These are phyloP conservation scores for Cyberlindnera maclurae DNA, from an alignment of 805 yeast species.

Conservation along the genomic window DNA sequence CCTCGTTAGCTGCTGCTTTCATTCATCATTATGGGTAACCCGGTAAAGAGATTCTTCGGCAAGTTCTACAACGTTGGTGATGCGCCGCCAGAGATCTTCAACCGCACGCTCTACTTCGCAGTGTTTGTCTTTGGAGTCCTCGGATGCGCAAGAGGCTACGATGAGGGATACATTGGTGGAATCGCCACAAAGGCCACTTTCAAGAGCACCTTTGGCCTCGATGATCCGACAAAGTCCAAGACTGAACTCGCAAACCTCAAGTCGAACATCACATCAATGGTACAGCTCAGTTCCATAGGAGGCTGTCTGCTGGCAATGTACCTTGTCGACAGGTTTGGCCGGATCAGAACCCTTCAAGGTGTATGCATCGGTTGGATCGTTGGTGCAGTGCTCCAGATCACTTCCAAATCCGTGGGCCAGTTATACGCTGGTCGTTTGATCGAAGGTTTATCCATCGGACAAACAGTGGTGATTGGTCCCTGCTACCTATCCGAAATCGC, in stretches of 20 bases:
- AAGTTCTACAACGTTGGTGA: slow-evolving; percentile 17
- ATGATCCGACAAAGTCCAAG: slow-evolving; percentile 30
- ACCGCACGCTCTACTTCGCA: slow-evolving; percentile 37
- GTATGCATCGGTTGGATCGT: slow-evolving; percentile 38
- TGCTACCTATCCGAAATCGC: slow-evolving; percentile 47
- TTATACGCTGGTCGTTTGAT: slow-evolving; percentile 48
- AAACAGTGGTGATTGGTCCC: slow-evolving; percentile 50
- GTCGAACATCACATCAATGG: slow-evolving; percentile 53
- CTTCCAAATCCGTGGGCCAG: slow-evolving; percentile 40
- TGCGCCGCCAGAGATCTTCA: slow-evolving; percentile 39
- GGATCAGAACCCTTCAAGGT: slow-evolving; percentile 40
- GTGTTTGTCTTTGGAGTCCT: slow-evolving; percentile 45
- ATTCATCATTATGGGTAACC: too few relatives aligned
- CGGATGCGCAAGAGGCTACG: slow-evolving; percentile 52
- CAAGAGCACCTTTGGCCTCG: slow-evolving; percentile 35
- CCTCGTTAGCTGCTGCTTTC: too few relatives aligned
- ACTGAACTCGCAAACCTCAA: slow-evolving; percentile 36
- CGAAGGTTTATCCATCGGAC: slow-evolving; percentile 52
- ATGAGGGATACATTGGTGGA: slow-evolving; percentile 48
- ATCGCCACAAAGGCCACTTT: slow-evolving; percentile 38
- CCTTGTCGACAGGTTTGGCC: slow-evolving; percentile 43
- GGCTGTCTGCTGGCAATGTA: slow-evolving; percentile 45
- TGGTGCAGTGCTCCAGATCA: slow-evolving; percentile 42
- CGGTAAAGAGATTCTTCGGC: too few relatives aligned
- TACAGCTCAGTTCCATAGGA: slow-evolving; percentile 47